These are phyloP conservation scores for Paecilomyces sp. DNA, from an alignment of 2,329 filamentous ascomycete genomes.

Conservation along the genomic window DNA sequence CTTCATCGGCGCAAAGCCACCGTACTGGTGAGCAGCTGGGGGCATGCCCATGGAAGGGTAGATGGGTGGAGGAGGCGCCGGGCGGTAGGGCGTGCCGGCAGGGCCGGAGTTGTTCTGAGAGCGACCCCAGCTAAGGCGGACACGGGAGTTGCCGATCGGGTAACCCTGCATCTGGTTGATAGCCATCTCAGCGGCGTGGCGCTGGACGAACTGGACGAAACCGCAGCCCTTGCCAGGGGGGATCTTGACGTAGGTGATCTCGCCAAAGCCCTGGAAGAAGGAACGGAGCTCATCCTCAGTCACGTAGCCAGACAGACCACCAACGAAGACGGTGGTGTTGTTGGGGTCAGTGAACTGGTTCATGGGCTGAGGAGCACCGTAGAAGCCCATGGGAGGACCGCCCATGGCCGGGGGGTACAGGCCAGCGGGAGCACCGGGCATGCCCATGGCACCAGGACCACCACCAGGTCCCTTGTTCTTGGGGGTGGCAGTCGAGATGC, in stretches of 20 bases:
- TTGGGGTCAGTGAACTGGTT: conserved; percentile 99
- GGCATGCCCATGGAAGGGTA: conserved; percentile 65
- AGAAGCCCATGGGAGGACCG: conserved; percentile 59
- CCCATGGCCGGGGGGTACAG: conserved; percentile 61
- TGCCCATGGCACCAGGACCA: conserved; percentile 44
- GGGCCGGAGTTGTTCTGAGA: conserved; percentile 98
- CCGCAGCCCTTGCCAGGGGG: conserved; percentile 98
- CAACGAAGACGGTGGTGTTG: conserved; percentile 98
- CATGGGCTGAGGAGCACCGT: conserved; percentile 70
- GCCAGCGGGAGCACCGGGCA: conserved; percentile 47
- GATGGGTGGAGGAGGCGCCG: conserved; percentile 74
- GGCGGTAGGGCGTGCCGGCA: conserved; percentile 93
- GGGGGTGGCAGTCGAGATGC: conserved; percentile 93
- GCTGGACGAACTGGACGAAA: conserved; percentile 98
- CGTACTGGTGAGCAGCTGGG: conserved; percentile 53
- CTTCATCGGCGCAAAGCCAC: conserved; percentile 62
- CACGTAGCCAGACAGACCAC: conserved; percentile 92
- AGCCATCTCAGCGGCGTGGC: conserved; percentile 97
- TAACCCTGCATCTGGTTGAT: conserved; percentile 99
- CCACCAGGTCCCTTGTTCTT: conserved; percentile 70
- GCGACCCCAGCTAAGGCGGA: conserved; percentile 94
- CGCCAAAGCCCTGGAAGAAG: conserved; percentile 99
- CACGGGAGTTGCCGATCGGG: conserved; percentile 96
- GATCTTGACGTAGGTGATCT: conserved; percentile 99
- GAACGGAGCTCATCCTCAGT: conserved; percentile 99